Base-by-base conservation (phyloP, 106 monocot species). In the Apostasia ramifera region DNA sequence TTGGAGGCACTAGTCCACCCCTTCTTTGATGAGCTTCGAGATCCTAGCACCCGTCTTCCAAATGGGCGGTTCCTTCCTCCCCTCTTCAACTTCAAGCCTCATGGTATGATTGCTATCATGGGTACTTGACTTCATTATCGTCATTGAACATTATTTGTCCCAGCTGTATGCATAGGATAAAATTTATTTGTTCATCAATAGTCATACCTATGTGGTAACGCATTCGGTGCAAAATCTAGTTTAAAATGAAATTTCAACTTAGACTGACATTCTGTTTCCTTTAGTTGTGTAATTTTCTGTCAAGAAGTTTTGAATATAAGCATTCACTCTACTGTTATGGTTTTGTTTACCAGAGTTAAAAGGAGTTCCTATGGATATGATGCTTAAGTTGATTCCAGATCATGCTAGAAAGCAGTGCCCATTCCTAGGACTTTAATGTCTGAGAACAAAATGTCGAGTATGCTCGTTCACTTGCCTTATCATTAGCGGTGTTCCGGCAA, bases 341-440 rank as follows among this genome's bases (percentile, higher is more conserved):
- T 55, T 2, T 4, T 59, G 44, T 4, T 63, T 8, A 72, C 7
- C 86, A 86, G 86, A 86, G 53, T 63, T 86, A 68, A 86, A 86
- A 64, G 74, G 75, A 38, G 71, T 85, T 40, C 81, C 85, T 2
- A 39, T 62, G 64, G 85, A 81, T 60, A 64, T 80, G 37, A 37
- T 83, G 44, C 59, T 65, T 54, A 86, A 86, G 70, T 50, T 86
- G 11, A 74, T 86, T 44, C 86, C 86, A 1, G 83, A 83, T n/a
- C 86, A 86, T 54, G 86, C 83, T 47, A 74, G 83, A 59, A 86
- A 83, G 83, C 86, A 86, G 49, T 86, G 86, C 53, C 62, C 86
- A 7, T 83, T 86, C 14, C 63, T 83, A 60, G 82, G 83, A 8
- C 60, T 81, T 37, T 85, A 72, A 81, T 67, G 12, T 65, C 6